These are phyloP conservation scores for Trichosanthes truncata DNA, from an alignment of 306 rosid genomes.

Conservation along the genomic window DNA sequence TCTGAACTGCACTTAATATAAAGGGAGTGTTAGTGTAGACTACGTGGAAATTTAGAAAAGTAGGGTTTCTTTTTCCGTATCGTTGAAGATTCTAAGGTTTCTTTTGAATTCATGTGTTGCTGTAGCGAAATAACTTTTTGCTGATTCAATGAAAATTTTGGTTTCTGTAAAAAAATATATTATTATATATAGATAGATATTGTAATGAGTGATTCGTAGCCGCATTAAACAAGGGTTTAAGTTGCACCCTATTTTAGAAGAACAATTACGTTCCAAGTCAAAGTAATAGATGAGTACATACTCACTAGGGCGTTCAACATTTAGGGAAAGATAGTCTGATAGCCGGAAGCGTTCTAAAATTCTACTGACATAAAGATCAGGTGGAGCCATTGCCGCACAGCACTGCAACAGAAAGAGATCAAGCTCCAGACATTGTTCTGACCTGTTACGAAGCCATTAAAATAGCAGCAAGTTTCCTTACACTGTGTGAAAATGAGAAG, in stretches of 20 bases:
- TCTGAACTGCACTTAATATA: neutral
- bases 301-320: slow-evolving; percentile 61
- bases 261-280: slow-evolving; percentile 8
- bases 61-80: neutral
- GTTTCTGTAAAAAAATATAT: neutral
- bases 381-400: slow-evolving; percentile 87
- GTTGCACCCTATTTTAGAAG: neutral
- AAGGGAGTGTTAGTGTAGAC: neutral
- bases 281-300: slow-evolving; percentile 25
- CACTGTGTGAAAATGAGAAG: neutral
- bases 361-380: slow-evolving; percentile 63
- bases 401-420: slow-evolving; percentile 98
- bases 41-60: neutral
- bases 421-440: slow-evolving; percentile 81
- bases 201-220: neutral
- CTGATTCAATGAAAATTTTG: neutral
- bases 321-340: slow-evolving; percentile 56
- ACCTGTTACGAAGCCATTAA: slow-evolving; percentile 46
- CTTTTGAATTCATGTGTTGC: neutral
- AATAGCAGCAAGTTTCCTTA: neutral
- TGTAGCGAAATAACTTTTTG: neutral
- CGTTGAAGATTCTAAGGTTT: neutral
- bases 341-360: slow-evolving; percentile 79
- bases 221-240: neutral
- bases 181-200: neutral